Evolutionary conservation across 2,329 filamentous ascomycete genomes (phyloP).

Genomic region (Ceratocystis ficicola): DNA sequence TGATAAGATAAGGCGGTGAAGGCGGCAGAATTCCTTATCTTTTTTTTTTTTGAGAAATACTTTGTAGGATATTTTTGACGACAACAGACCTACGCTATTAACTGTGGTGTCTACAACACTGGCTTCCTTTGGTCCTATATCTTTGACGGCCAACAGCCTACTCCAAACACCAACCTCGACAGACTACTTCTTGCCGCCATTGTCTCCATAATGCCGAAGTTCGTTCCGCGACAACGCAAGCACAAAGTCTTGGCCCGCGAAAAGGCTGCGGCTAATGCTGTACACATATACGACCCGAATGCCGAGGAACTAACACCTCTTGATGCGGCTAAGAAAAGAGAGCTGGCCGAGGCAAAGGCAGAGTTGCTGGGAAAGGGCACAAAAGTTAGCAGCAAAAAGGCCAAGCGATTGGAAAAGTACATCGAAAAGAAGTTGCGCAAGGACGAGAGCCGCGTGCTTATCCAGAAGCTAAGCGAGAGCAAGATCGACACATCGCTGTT

Average conservation of each 20-base stretch:
- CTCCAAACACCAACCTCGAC: too few relatives aligned
- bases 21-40: constrained; percentile 29
- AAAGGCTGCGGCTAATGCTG: constrained; percentile 36
- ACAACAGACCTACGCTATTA: background rate
- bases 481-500: constrained; percentile 75
- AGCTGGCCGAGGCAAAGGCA: constrained; percentile 43
- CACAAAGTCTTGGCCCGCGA: constrained; percentile 56
- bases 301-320: constrained; percentile 34
- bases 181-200: background rate
- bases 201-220: constrained; percentile 29
- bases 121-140: too few relatives aligned
- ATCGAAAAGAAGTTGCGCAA: constrained; percentile 86
- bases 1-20: constrained; percentile 23
- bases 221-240: constrained; percentile 53
- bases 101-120: too few relatives aligned
- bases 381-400: constrained; percentile 53
- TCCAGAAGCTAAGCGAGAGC: constrained; percentile 67
- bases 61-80: background rate
- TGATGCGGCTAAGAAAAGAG: constrained; percentile 31
- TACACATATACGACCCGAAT: constrained; percentile 28
- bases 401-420: constrained; percentile 55
- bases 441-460: constrained; percentile 74
- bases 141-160: too few relatives aligned
- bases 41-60: constrained; percentile 15
- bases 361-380: constrained; percentile 43